Percentiles rank a stretch among this genome's conserved stretches.
Evolutionary conservation across 352 stramenopile species (phyloP).

Genomic region (Phytophthora fragariae): DNA sequence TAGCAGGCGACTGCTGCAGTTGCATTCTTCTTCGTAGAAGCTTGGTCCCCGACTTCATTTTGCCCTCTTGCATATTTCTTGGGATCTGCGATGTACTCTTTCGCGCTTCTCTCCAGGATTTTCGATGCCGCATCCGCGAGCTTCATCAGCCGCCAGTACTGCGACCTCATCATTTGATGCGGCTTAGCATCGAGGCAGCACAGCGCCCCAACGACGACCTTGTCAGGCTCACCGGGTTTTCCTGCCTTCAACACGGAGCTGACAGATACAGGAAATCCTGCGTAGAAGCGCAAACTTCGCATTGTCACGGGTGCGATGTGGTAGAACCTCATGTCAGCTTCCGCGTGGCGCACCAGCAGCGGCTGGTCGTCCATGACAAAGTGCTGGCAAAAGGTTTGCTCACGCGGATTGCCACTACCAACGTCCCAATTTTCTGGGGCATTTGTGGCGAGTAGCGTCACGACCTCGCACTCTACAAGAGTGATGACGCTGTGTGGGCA

Average conservation of each 20-base stretch:
- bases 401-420: conserved; percentile 35
- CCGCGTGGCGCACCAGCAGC: conserved; percentile 43
- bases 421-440: conserved; percentile 36
- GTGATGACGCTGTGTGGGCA: conserved; percentile 41
- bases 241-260: conserved; percentile 6
- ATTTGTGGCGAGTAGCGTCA: conserved; percentile 44
- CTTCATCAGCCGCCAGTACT: conserved; percentile 49
- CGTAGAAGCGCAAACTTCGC: conserved; percentile 42
- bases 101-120: conserved; percentile 34
- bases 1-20: conserved; percentile 21
- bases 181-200: conserved; percentile 46
- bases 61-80: conserved; percentile 1
- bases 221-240: conserved; percentile 9
- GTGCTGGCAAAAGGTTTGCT: conserved; percentile 56
- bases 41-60: not conserved
- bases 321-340: conserved; percentile 52
- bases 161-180: conserved; percentile 39
- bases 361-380: conserved; percentile 53
- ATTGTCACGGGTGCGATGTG: conserved; percentile 37
- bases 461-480: conserved; percentile 37
- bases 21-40: not conserved
- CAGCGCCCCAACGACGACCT: conserved; percentile 38
- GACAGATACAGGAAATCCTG: conserved; percentile 42
- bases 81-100: conserved; percentile 17
- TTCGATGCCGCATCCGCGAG: conserved; percentile 39